Base-by-base conservation (phyloP, 1,284 basidiomycete species). In the Athelia sp. region DNA sequence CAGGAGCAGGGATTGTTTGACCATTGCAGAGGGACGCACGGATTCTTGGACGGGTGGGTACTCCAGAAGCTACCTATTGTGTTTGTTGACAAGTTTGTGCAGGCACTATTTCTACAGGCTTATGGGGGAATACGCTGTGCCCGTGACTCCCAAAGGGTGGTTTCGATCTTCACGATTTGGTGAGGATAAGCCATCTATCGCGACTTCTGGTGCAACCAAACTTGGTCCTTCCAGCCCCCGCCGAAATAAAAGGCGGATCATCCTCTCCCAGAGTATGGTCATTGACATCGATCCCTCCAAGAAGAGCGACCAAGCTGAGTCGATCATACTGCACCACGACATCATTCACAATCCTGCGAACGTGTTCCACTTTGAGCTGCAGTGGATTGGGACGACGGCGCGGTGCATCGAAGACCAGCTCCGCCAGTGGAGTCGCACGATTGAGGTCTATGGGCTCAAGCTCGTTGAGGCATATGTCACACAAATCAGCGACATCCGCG, bases 301-400 rank as follows among this genome's bases (percentile, higher is more conserved):
- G 72, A 87, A 80, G 67, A 94, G 90, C 54, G 87, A 92, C 61
- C 84, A 93, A 57, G 87, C 92, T 1, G 93, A 97, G 62, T 82
- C 85, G 3, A 89, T 93, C 21, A 77, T 94, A 34, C 74, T 96
- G 24, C 93, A 97, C 62, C 84, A 93, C 62, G 94, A 97, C 65
- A 83, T 95, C 51, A 89, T 94, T 47, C 93, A 97, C 66, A 96
- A 96, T 61, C 87, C 91, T 0, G 79, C 77, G 15, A 95, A 88
- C 36, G 92, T 91, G 50, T 95, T 95, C 70, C 93, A 97, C 67
- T 93, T 97, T 60, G 95, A 99, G 67, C 76, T 99, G 38, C 93
- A 98, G 57, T 99, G 97, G 96, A 86, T 98, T 21, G 94, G 93
- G 9, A 92, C 94, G 0, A 95, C 93, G 0, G 91, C 93, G n/a